Conservation (phyloP, 495 filamentous ascomycete species). For the Diplogelasinospora grovesii region DNA sequence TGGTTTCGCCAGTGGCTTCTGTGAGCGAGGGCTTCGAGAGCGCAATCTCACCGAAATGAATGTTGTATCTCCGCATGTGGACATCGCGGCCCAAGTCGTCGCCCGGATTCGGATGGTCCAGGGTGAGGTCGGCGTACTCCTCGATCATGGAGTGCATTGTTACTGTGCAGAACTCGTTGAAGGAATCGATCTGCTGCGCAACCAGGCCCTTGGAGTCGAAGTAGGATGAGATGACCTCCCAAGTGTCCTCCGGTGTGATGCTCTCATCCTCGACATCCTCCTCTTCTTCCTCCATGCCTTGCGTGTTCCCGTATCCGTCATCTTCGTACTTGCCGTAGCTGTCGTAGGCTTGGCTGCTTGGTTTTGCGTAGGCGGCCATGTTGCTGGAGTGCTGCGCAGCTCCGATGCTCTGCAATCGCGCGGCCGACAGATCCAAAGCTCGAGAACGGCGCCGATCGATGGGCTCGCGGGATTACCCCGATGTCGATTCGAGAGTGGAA, state of each 20-base stretch:
- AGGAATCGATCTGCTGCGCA: slow-evolving; percentile 96
- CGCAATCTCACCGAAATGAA: slow-evolving; percentile 80
- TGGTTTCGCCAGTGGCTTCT: slow-evolving; percentile 82
- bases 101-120: slow-evolving; percentile 79
- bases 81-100: slow-evolving; percentile 64
- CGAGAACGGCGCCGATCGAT: no score
- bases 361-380: slow-evolving; percentile 22
- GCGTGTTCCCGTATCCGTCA: slow-evolving; percentile 40
- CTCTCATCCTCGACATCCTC: slow-evolving; percentile 75
- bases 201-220: slow-evolving; percentile 94
- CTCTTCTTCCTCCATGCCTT: slow-evolving; percentile 68
- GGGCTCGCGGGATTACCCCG: not conserved
- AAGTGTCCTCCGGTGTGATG: slow-evolving; percentile 91
- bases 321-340: slow-evolving; percentile 33
- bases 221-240: slow-evolving; percentile 93
- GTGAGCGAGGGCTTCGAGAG: slow-evolving; percentile 82
- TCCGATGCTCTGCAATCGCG: not conserved
- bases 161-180: slow-evolving; percentile 88
- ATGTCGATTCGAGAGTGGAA: not conserved
- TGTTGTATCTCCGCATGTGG: slow-evolving; percentile 80
- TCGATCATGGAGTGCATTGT: slow-evolving; percentile 90
- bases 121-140: slow-evolving; percentile 78
- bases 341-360: slow-evolving; percentile 12
- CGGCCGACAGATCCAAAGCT: not conserved
- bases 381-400: no score